These are phyloP conservation scores for Lipomyces chichibuensis DNA, from an alignment of 805 yeast genomes.

Conservation along the genomic window DNA sequence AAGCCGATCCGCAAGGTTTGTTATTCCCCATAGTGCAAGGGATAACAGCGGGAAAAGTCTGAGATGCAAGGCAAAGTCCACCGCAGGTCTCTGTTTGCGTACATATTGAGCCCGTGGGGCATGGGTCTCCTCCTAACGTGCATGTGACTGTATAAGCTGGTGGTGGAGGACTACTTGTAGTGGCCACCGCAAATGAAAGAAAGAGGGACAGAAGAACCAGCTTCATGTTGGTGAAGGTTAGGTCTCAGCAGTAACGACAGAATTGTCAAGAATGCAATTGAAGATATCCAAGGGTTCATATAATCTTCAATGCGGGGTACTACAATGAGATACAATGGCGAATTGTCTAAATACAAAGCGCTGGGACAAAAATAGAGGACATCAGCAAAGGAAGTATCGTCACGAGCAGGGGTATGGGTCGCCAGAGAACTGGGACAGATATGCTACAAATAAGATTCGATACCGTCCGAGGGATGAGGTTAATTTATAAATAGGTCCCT, in stretches of 20 bases:
- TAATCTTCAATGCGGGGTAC: background rate
- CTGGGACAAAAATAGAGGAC: background rate
- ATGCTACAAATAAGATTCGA: no score
- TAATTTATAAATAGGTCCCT: no score
- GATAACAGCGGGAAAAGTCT: constrained; percentile 2
- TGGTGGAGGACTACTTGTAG: background rate
- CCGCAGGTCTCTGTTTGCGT: constrained; percentile 6
- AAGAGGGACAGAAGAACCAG: background rate
- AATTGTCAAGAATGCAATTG: background rate
- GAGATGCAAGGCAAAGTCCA: background rate
- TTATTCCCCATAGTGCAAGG: constrained; percentile 2
- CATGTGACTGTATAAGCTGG: background rate
- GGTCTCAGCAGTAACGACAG: background rate
- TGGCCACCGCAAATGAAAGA: background rate
- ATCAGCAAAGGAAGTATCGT: background rate
- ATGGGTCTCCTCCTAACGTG: constrained; percentile 1
- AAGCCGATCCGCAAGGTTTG: background rate
- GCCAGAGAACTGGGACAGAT: no score
- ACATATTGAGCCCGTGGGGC: constrained; percentile 3
- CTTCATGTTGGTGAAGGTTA: background rate
- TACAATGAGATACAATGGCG: background rate
- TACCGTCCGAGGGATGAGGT: no score
- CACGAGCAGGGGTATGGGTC: no score
- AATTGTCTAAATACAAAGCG: background rate
- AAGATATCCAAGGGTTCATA: background rate